Percentiles rank a stretch among this genome's conserved stretches.
phyloP scores from a whole-genome alignment of 139 green algal species.

The Picochlorum sp. region DNA sequence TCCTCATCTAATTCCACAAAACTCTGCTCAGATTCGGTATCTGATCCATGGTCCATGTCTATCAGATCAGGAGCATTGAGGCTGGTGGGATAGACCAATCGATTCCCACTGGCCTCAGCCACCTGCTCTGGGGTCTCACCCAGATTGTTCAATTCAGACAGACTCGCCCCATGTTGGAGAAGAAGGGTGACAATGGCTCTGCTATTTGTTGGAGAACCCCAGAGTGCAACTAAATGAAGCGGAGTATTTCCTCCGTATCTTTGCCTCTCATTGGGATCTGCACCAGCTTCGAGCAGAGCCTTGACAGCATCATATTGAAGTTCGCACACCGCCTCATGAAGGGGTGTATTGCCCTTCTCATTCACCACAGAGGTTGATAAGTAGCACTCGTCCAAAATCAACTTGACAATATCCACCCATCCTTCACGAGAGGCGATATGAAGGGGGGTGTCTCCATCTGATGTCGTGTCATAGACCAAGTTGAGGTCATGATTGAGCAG shows the following conservation, averaged over 20 bases:
- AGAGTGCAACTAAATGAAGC: neutral
- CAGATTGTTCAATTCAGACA: neutral
- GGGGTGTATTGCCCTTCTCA: neutral
- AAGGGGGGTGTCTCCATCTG: constrained; percentile 7
- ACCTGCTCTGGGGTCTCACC: constrained; percentile 3
- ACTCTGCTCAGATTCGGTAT: too few species aligned
- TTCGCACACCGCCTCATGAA: constrained; percentile 9
- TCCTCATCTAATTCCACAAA: neutral
- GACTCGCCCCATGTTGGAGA: neutral
- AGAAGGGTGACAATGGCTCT: neutral
- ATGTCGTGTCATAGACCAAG: neutral
- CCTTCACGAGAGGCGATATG: constrained; percentile 7
- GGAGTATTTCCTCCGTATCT: neutral
- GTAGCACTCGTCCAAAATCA: constrained; percentile 1
- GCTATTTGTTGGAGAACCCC: neutral
- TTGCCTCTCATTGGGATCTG: constrained; percentile 1
- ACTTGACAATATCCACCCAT: neutral
- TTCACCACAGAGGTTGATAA: neutral
- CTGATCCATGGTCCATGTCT: neutral
- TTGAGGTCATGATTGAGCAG: neutral
- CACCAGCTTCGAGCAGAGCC: neutral
- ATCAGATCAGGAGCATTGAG: neutral
- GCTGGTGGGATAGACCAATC: neutral
- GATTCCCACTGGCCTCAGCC: neutral
- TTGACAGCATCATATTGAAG: neutral